Conservation (phyloP, 352 stramenopile species). For the Albugo candida region DNA sequence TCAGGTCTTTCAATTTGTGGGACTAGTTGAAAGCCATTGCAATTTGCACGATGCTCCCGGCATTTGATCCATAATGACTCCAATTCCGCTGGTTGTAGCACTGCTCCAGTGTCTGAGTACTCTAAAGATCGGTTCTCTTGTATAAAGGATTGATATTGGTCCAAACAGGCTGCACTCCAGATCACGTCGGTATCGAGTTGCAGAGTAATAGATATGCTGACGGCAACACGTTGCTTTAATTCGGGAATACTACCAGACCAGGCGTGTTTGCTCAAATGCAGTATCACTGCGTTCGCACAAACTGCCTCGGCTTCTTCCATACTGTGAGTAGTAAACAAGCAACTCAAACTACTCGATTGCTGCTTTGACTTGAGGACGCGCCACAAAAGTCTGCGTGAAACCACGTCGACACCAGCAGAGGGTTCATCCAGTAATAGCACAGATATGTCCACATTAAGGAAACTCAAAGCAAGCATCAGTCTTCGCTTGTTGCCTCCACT, state of each 20-base stretch:
- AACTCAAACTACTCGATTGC: slow-evolving; percentile 24
- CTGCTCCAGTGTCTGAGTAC: no score
- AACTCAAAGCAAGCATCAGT: slow-evolving; percentile 51
- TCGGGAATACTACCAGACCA: slow-evolving; percentile 63
- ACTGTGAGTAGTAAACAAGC: slow-evolving; percentile 70
- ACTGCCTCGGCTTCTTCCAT: slow-evolving; percentile 74
- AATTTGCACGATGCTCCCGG: no score
- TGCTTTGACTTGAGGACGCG: slow-evolving; percentile 45
- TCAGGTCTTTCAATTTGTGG: no score
- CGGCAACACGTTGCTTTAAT: slow-evolving; percentile 46
- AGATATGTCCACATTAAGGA: slow-evolving; percentile 35
- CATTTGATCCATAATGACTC: no score
- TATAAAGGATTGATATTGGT: no score
- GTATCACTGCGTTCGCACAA: slow-evolving; percentile 58
- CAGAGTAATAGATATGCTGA: slow-evolving; percentile 50
- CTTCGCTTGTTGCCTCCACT: slow-evolving; percentile 70
- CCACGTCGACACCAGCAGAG: slow-evolving; percentile 61
- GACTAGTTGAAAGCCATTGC: no score
- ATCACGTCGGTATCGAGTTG: slow-evolving; percentile 16
- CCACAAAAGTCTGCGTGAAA: slow-evolving; percentile 63
- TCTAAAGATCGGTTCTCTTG: no score
- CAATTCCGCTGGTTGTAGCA: no score
- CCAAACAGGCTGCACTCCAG: no score
- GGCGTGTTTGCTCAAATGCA: slow-evolving; percentile 48
- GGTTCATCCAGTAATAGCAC: slow-evolving; percentile 65